Evolutionary conservation across 1,284 basidiomycete genomes (phyloP).

Genomic region (Malassezia arunalokei): DNA sequence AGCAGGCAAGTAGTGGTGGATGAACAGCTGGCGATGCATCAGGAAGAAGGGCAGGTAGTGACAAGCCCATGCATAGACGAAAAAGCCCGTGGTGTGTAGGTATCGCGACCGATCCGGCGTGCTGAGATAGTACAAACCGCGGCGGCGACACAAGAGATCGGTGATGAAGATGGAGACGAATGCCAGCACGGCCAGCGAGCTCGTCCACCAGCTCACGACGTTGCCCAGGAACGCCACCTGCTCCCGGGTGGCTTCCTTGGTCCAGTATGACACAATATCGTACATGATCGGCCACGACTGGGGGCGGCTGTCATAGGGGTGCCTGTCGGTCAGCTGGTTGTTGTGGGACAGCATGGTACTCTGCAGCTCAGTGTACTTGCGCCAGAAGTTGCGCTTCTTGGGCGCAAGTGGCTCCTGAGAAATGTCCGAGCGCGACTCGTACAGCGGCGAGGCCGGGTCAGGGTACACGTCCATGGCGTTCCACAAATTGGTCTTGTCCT

Average conservation of each 20-base stretch:
- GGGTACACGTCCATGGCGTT: constrained; percentile 69
- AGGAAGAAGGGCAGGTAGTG: constrained; percentile 98
- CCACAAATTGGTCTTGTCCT: constrained; percentile 76
- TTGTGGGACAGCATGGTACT: constrained; percentile 95
- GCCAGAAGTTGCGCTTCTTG: constrained; percentile 77
- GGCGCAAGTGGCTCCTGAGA: constrained; percentile 55
- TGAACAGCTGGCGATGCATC: constrained; percentile 78
- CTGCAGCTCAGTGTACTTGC: constrained; percentile 86
- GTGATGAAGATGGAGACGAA: constrained; percentile 80
- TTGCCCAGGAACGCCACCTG: constrained; percentile 97
- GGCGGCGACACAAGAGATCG: constrained; percentile 72
- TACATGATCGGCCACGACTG: constrained; percentile 97
- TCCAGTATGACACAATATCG: constrained; percentile 97
- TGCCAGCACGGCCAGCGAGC: constrained; percentile 68
- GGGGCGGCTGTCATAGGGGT: constrained; percentile 86
- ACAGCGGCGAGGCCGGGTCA: constrained; percentile 47
- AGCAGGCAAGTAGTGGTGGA: constrained; percentile 89
- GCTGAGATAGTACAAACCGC: constrained; percentile 66
- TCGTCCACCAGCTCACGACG: constrained; percentile 85
- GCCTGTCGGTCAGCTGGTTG: constrained; percentile 79
- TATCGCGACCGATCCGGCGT: constrained; percentile 72
- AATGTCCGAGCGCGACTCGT: constrained; percentile 20
- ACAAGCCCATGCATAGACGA: constrained; percentile 81
- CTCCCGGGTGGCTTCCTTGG: constrained; percentile 60
- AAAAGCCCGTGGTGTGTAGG: constrained; percentile 90